A percentile compares a stretch with the other conserved stretches of the same genome.
These are phyloP conservation scores for Stylosanthes scabra DNA, from an alignment of 331 rosid species.

Conservation along the genomic window DNA sequence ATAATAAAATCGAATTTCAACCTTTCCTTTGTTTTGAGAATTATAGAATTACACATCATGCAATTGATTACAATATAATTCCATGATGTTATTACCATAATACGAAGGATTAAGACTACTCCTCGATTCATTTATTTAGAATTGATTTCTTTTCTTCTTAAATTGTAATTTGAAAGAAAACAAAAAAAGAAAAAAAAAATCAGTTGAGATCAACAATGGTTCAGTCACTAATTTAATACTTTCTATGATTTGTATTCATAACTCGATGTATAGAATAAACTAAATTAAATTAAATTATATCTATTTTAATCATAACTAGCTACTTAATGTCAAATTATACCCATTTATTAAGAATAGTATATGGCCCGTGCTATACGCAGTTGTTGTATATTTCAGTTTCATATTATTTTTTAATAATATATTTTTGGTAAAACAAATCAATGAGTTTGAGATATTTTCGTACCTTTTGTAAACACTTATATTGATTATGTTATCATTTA, in stretches of 20 bases:
- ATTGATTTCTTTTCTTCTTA: too few relatives aligned
- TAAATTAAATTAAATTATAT: too few relatives aligned
- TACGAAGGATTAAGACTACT: not conserved
- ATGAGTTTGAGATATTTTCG: too few relatives aligned
- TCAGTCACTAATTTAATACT: not conserved
- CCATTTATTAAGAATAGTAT: too few relatives aligned
- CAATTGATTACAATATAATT: not conserved
- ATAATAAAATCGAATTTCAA: conserved; percentile 4
- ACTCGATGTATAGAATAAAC: too few relatives aligned
- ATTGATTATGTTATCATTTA: too few relatives aligned
- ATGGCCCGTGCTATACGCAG: too few relatives aligned
- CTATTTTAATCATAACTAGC: conserved; percentile 10
- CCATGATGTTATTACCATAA: not conserved
- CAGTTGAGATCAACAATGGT: not conserved
- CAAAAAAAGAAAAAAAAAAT: not conserved
- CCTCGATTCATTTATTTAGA: not conserved
- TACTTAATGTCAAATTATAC: too few relatives aligned
- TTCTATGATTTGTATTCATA: not conserved
- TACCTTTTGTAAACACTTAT: too few relatives aligned
- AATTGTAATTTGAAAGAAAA: not conserved
- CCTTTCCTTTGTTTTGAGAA: not conserved
- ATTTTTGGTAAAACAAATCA: too few relatives aligned
- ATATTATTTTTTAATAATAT: too few relatives aligned
- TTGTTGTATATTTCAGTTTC: too few relatives aligned
- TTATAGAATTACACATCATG: not conserved